Percentiles rank a stretch among this genome's conserved stretches.
These are phyloP conservation scores for Zychaea mexicana DNA, from an alignment of 371 early-diverging fungal genomes.

Conservation along the genomic window DNA sequence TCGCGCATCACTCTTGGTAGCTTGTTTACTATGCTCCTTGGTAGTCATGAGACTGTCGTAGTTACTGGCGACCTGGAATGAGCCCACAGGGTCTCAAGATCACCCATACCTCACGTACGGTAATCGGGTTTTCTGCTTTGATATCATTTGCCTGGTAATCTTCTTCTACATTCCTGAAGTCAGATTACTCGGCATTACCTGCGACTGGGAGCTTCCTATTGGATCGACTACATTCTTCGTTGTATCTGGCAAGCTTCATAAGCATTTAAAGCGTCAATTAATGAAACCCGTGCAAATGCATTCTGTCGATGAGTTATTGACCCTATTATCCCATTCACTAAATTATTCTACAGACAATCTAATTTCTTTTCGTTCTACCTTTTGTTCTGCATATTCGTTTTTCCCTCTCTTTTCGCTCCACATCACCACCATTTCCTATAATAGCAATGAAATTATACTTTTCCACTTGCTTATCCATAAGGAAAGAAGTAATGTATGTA, in stretches of 20 bases:
- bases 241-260: slow-evolving; percentile 55
- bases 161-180: slow-evolving; percentile 67
- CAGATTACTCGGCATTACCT: slow-evolving; percentile 58
- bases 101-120: slow-evolving; percentile 50
- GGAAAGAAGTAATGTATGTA: too few relatives aligned
- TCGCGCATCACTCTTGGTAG: slow-evolving; percentile 60
- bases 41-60: slow-evolving; percentile 65
- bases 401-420: too few relatives aligned
- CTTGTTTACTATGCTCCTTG: slow-evolving; percentile 59
- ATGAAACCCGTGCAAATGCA: slow-evolving; percentile 14
- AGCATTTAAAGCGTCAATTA: slow-evolving; percentile 24
- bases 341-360: too few relatives aligned
- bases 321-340: too few relatives aligned
- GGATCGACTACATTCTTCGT: slow-evolving; percentile 51
- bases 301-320: slow-evolving; percentile 3
- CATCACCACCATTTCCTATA: too few relatives aligned
- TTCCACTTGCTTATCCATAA: too few relatives aligned
- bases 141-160: slow-evolving; percentile 48
- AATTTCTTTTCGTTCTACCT: too few relatives aligned
- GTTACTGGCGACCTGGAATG: slow-evolving; percentile 60
- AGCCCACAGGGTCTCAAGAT: slow-evolving; percentile 26
- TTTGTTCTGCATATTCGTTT: too few relatives aligned
- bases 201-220: slow-evolving; percentile 74
- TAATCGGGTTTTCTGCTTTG: slow-evolving; percentile 54
- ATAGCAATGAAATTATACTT: too few relatives aligned